Conservation (phyloP, 139 green algal species). For the Closterium sp. region DNA sequence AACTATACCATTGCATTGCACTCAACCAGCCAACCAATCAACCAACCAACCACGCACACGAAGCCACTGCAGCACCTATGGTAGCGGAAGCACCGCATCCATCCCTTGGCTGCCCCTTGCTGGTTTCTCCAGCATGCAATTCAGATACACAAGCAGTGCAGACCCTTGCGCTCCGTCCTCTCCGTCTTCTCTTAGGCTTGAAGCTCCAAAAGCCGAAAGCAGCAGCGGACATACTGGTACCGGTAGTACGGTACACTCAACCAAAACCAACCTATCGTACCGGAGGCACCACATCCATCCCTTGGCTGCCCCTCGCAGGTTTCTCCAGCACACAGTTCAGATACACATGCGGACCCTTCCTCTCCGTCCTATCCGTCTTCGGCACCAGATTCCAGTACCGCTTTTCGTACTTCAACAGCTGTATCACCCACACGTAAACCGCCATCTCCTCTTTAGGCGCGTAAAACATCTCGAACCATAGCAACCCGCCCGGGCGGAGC, state of each 20-base stretch:
- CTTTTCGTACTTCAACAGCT: background rate
- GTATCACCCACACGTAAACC: slow-evolving; percentile 15
- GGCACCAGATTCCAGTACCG: slow-evolving; percentile 29
- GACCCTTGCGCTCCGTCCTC: background rate
- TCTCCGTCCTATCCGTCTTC: slow-evolving; percentile 19
- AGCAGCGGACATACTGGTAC: no score
- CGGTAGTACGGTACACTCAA: no score
- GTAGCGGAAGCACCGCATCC: background rate
- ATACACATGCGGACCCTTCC: slow-evolving; percentile 22
- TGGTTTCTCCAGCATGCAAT: background rate
- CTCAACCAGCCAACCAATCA: no score
- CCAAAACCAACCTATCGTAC: no score
- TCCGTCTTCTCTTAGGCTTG: background rate
- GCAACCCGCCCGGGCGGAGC: slow-evolving; percentile 24
- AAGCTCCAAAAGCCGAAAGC: no score
- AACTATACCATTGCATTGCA: no score
- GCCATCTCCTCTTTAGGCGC: slow-evolving; percentile 16
- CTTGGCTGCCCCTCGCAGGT: background rate
- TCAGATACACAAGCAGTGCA: background rate
- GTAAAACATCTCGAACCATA: slow-evolving; percentile 48
- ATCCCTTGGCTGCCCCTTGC: background rate
- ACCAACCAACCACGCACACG: no score
- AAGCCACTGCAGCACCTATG: no score
- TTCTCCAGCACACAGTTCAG: slow-evolving; percentile 37
- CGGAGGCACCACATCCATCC: background rate